Evolutionary conservation across 805 yeast genomes (phyloP).

Genomic region (Millerago galiae): DNA sequence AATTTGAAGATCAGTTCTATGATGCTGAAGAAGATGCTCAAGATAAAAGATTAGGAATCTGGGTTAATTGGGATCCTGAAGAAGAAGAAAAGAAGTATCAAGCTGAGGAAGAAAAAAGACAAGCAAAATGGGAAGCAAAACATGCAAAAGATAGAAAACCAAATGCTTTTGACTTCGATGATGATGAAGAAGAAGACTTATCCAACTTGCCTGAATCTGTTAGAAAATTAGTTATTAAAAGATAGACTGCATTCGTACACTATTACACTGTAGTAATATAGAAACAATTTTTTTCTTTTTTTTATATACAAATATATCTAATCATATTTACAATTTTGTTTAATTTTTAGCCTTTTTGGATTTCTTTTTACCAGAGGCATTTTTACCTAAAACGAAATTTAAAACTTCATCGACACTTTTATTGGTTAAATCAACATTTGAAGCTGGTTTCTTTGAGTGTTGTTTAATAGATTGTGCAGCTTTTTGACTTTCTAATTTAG

Average conservation of each 20-base stretch:
- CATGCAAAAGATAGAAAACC: slow-evolving; percentile 17
- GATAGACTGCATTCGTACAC: not conserved
- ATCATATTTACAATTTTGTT: not conserved
- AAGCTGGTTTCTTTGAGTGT: slow-evolving; percentile 2
- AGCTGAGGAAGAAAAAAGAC: slow-evolving; percentile 21
- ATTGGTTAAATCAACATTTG: slow-evolving; percentile 42
- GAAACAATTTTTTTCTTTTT: not conserved
- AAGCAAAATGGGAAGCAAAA: slow-evolving; percentile 20
- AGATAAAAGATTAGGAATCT: slow-evolving; percentile 49
- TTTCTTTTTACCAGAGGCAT: slow-evolving; percentile 22
- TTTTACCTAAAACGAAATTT: slow-evolving; percentile 61
- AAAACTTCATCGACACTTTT: slow-evolving; percentile 70
- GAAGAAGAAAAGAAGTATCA: slow-evolving; percentile 28
- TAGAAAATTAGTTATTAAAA: slow-evolving; percentile 19
- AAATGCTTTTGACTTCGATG: slow-evolving; percentile 20
- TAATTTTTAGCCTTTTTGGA: slow-evolving; percentile 14
- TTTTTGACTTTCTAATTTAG: slow-evolving; percentile 22
- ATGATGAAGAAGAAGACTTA: slow-evolving; percentile 22
- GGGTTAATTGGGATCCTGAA: slow-evolving; percentile 53
- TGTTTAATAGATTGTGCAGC: slow-evolving; percentile 23
- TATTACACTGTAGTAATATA: not conserved
- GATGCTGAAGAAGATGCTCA: slow-evolving; percentile 63
- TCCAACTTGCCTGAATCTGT: slow-evolving; percentile 23
- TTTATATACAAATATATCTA: not conserved
- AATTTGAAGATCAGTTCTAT: slow-evolving; percentile 44